Base-by-base conservation (phyloP, 1,284 basidiomycete genomes). In the Exsudoporus floridanus region DNA sequence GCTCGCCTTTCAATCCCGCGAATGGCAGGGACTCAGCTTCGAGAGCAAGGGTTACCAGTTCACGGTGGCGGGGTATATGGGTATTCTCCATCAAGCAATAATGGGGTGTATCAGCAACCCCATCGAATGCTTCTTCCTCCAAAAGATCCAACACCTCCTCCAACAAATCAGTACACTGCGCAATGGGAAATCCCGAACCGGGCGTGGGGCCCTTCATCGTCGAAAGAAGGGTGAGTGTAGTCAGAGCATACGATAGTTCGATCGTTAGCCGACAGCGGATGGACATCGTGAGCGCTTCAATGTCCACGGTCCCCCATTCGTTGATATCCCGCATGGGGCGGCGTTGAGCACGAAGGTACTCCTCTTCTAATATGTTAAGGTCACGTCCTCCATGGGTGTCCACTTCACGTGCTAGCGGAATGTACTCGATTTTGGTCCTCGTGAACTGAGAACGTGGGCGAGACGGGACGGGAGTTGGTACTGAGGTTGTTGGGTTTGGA, bases 221-320 rank as follows among this genome's bases (percentile, higher is more conserved):
- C 4, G 89, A 88, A 50, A 99, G 75, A 64, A 98, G 77, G n/a
- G 87, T 86, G 59, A 98, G 78, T 2, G 92, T 92, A 25, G 94
- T 94, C 60, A 99, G 74, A 5, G 90, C 92, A 68, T 96, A 98
- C 4, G 92, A 86, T 39, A 97, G 74, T 67, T 99, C 95, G 39
- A 81, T 79, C 4, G 87, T 82, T 37, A 98, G 73, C 35, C 95
- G 79, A 33, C 92, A 96, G 35, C 94, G 86, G 46, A 99, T 73
- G 30, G 92, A 92, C 86, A 99, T 88, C 35, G 87, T 88, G 47
- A 99, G 77, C 8, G 84, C 85, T 65, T 95, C 92, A 48, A 98
- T 85, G 61, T 98, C 94, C 48, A 99, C 85, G 10, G 78, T 79
- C 18, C 92, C 92, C 81, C 87, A 92, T 59, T 89, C 93, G 65